Conservation (phyloP, 805 yeast genomes). For the Yarrowia divulgata region DNA sequence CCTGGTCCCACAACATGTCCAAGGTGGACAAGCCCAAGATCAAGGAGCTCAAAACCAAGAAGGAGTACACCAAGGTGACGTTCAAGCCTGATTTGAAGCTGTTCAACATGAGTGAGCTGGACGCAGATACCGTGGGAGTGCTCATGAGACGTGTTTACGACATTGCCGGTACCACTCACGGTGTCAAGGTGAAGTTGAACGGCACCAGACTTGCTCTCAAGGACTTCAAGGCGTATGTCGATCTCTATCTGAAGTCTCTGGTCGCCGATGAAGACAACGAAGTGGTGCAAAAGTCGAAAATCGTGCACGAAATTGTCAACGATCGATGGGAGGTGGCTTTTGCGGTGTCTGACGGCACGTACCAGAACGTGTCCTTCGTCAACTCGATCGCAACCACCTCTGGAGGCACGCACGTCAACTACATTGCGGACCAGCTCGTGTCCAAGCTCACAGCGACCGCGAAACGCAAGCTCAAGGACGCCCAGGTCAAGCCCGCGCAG, state of each 20-base stretch:
- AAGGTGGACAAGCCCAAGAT: slow-evolving; percentile 78
- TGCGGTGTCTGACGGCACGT: slow-evolving; percentile 87
- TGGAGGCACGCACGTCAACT: slow-evolving; percentile 95
- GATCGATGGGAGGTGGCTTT: slow-evolving; percentile 97
- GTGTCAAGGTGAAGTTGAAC: slow-evolving; percentile 78
- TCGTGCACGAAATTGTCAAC: slow-evolving; percentile 80
- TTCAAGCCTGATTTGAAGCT: slow-evolving; percentile 87
- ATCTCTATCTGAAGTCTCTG: slow-evolving; percentile 79
- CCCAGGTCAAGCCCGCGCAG: slow-evolving; percentile 85
- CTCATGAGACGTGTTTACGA: slow-evolving; percentile 94
- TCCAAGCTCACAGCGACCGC: slow-evolving; percentile 75
- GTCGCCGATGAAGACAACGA: slow-evolving; percentile 47
- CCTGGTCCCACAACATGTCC: slow-evolving; percentile 89
- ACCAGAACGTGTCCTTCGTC: slow-evolving; percentile 95
- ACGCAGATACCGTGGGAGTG: slow-evolving; percentile 82
- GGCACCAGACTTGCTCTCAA: slow-evolving; percentile 72
- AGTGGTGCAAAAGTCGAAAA: slow-evolving; percentile 59
- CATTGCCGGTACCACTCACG: slow-evolving; percentile 90
- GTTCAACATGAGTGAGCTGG: slow-evolving; percentile 84
- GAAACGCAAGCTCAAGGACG: slow-evolving; percentile 69
- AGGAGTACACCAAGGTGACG: slow-evolving; percentile 84
- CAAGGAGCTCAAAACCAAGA: slow-evolving; percentile 58
- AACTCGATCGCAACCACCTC: slow-evolving; percentile 96
- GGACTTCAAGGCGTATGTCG: slow-evolving; percentile 86
- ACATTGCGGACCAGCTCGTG: slow-evolving; percentile 83